Conservation (phyloP, 352 stramenopile genomes). For the Peronospora farinosa region DNA sequence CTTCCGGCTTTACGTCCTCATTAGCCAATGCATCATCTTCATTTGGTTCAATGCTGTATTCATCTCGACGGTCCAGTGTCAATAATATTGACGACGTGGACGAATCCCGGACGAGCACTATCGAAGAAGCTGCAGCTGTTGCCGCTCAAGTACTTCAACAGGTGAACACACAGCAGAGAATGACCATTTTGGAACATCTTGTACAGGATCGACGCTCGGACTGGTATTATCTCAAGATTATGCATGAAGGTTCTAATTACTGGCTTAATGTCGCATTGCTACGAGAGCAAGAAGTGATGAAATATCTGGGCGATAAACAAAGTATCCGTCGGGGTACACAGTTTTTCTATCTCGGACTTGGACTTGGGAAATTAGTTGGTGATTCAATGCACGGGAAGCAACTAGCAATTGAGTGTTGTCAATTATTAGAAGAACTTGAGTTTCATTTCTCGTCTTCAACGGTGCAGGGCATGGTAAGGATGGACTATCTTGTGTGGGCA, state of each 20-base stretch:
- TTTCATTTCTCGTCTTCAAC: constrained; percentile 76
- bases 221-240: constrained; percentile 76
- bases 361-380: constrained; percentile 54
- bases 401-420: constrained; percentile 63
- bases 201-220: constrained; percentile 65
- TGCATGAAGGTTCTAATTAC: constrained; percentile 74
- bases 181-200: constrained; percentile 67
- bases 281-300: constrained; percentile 58
- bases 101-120: constrained; percentile 1
- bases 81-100: constrained; percentile 13
- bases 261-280: constrained; percentile 78
- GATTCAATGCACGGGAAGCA: constrained; percentile 48
- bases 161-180: constrained; percentile 57
- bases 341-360: constrained; percentile 78
- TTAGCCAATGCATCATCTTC: constrained; percentile 38
- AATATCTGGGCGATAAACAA: constrained; percentile 52
- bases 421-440: constrained; percentile 81
- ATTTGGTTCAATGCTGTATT: constrained; percentile 40
- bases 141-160: constrained; percentile 34
- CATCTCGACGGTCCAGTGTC: constrained; percentile 26
- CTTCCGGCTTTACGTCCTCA: constrained; percentile 27
- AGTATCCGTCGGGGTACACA: constrained; percentile 53
- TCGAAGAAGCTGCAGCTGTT: constrained; percentile 12
- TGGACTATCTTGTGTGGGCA: neutral
- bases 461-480: constrained; percentile 70